A percentile compares a stretch with the other conserved stretches of the same genome.
Evolutionary conservation across 306 rosid species (phyloP).

Genomic region (Chamaecrista fasciculata): DNA sequence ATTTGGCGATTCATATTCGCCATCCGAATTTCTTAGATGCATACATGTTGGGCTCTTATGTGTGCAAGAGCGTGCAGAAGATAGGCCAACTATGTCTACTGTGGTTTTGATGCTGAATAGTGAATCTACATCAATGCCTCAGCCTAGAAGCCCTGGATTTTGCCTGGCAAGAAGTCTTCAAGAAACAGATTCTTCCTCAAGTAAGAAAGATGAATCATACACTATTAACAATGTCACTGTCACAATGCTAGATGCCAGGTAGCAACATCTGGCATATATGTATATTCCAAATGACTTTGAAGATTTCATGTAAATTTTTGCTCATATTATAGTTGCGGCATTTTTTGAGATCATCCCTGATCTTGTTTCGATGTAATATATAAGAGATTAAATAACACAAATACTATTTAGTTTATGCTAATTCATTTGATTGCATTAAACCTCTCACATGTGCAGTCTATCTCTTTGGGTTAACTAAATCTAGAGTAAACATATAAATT

Average conservation of each 20-base stretch:
- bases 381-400: no score
- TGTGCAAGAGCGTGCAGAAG: slow-evolving; percentile 54
- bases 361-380: slow-evolving; percentile 29
- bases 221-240: slow-evolving; percentile 50
- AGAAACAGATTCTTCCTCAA: slow-evolving; percentile 44
- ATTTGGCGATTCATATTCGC: slow-evolving; percentile 34
- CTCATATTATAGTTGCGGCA: not conserved
- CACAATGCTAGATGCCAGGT: slow-evolving; percentile 51
- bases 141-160: slow-evolving; percentile 46
- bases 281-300: not conserved
- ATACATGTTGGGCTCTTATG: no score
- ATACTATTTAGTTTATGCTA: no score
- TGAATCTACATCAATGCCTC: slow-evolving; percentile 38
- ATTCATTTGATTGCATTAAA: no score
- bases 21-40: slow-evolving; percentile 53
- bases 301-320: not conserved
- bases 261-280: slow-evolving; percentile 21
- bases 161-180: slow-evolving; percentile 39
- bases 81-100: slow-evolving; percentile 51
- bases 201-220: slow-evolving; percentile 42
- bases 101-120: slow-evolving; percentile 52
- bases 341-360: slow-evolving; percentile 17
- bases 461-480: no score
- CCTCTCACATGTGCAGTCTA: no score
- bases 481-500: no score